Conservation (phyloP, 1,139 yeast genomes). For the Zygosaccharomyces sapae region DNA sequence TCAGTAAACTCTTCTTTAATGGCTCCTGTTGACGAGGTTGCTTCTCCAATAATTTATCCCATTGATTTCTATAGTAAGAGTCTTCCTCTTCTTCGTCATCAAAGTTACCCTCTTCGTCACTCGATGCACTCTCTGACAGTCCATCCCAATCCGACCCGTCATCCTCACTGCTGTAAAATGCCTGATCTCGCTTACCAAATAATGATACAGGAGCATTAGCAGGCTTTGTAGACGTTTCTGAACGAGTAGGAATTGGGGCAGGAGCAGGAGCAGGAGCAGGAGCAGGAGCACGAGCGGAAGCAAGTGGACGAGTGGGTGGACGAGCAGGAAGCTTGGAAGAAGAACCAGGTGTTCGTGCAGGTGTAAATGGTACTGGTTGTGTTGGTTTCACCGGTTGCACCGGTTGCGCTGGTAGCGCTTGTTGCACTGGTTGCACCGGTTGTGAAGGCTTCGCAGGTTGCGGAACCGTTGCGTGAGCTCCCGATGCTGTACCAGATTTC, state of each 20-base stretch:
- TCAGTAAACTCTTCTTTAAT: slow-evolving; percentile 58
- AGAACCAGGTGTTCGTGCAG: no score
- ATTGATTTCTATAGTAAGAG: slow-evolving; percentile 31
- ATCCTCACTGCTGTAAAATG: slow-evolving; percentile 35
- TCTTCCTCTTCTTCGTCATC: slow-evolving; percentile 33
- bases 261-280: no score
- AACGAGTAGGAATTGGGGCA: no score
- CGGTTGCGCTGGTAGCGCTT: no score
- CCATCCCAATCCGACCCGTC: slow-evolving; percentile 36
- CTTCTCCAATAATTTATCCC: slow-evolving; percentile 33
- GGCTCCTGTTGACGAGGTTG: slow-evolving; percentile 11
- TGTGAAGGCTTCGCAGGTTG: slow-evolving; percentile 4
- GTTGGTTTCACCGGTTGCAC: no score
- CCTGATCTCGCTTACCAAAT: slow-evolving; percentile 15
- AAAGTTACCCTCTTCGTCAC: slow-evolving; percentile 24
- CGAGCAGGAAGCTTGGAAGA: no score
- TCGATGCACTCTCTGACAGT: slow-evolving; percentile 25
- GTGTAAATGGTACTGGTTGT: no score
- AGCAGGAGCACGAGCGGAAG: no score
- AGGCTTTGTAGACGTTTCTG: slow-evolving; percentile 1
- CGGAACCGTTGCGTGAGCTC: slow-evolving; percentile 6
- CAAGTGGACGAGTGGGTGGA: no score
- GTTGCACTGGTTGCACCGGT: slow-evolving; percentile 1
- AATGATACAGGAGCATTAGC: slow-evolving; percentile 16
- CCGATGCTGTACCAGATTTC: neutral